Base-by-base conservation (phyloP, 1,139 yeast species). In the Kodamaea fungicola region DNA sequence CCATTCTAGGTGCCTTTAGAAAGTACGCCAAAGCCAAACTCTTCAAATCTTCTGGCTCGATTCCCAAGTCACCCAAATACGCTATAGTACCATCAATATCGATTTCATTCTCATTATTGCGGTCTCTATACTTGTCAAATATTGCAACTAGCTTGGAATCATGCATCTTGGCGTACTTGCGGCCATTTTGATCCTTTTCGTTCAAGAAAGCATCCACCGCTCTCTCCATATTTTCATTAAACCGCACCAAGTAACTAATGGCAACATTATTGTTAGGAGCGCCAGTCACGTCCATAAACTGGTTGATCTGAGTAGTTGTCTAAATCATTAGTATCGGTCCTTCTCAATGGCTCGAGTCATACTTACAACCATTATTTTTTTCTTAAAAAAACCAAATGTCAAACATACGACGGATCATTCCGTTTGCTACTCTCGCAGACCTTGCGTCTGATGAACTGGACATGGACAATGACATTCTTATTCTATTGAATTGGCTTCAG, bases 31-130 rank as follows among this genome's bases (percentile, higher is more conserved):
- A 59, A 1, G 86, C 79, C 39, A 90, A 65, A 4, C 89, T 82
- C 29, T 51, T 72, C 7, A 78, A 67, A 52, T 90, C 90, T 47
- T 90, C 97, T 0, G 90, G 82, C 12, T 78, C 80, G 32, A 83
- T 68, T 0, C 75, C 78, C 35, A 90, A 61, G 50, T 83, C 96
- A 7, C 67, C 71, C 30, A 88, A 64, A 49, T 82, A 85, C 31
- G 55, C 50, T 13, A 90, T 61, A 0, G 96, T 83, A 0, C 96
- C 97, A 41, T 87, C 92, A 22, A 84, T 71, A 26, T 81, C 92
- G 25, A 69, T 71, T 37, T 76, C 45, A 7, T 47, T 49, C 2
- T 46, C 44, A 16, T 57, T 50, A 2, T 43, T 40, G 1, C 58
- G 43, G 40, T 71, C 73, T 31, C 52, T 49, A 41, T 65, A 67